Conservation (phyloP, 2,329 filamentous ascomycete genomes). For the Fusarium drepaniforme region DNA sequence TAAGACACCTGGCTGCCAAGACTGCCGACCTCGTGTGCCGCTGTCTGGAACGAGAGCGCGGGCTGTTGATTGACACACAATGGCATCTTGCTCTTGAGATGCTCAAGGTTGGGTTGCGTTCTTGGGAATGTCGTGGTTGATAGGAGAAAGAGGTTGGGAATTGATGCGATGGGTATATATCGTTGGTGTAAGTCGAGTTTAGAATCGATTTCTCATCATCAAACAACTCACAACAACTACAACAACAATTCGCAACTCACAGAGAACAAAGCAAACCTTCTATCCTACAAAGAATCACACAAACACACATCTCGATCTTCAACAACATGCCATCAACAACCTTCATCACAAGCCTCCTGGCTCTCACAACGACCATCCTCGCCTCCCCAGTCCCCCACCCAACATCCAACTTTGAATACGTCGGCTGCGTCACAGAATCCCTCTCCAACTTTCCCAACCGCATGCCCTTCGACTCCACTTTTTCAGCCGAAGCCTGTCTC, state of each 20-base stretch:
- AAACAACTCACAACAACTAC: neutral
- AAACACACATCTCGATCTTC: neutral
- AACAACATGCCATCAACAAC: constrained; percentile 18
- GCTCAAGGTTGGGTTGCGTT: neutral
- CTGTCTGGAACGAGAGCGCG: constrained; percentile 15
- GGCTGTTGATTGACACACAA: neutral
- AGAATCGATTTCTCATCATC: neutral
- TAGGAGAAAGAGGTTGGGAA: neutral
- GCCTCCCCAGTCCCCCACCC: constrained; percentile 18
- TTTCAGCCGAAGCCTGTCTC: constrained; percentile 26
- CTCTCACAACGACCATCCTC: constrained; percentile 32
- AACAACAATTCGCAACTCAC: neutral
- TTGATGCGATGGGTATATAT: neutral
- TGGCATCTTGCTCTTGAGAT: neutral
- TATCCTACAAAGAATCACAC: neutral
- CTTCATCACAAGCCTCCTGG: constrained; percentile 41
- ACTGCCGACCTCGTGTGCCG: constrained; percentile 13
- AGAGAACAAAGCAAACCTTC: neutral
- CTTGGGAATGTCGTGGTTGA: neutral
- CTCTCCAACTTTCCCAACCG: constrained; percentile 31
- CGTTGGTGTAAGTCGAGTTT: neutral
- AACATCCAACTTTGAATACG: constrained; percentile 37
- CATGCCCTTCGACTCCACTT: constrained; percentile 22
- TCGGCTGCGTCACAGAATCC: constrained; percentile 45
- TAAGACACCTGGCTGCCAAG: constrained; percentile 16